Evolutionary conservation across 805 yeast genomes (phyloP), one percentile per base, ranked within the genome.

Genomic region (Lachancea meyersii): DNA sequence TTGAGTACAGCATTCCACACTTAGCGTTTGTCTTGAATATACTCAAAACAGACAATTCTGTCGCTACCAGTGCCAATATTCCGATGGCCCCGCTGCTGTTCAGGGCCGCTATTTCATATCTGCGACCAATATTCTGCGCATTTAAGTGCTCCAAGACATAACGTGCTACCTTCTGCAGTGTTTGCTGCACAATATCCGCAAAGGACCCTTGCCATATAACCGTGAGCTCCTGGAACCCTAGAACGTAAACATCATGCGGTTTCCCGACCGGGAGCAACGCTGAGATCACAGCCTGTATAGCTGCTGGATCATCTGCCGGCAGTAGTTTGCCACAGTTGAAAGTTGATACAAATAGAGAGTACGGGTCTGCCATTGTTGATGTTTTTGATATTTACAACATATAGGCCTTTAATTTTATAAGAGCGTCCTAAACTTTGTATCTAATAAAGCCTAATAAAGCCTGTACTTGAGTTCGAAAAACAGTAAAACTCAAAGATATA

Each of bases 171-270:
- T 51, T 35, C 4, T 69, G 51, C 35, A 80, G 53, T 30, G 65
- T 58, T 4, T 54, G 50, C 11, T 68, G 60, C 1, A 79, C 72
- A 1, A 43, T 23, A 1, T 55, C 51, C 6, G 64, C 55, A 36
- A 72, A 69, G 2, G 79, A 67, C 2, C 81, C 79, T 44, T 80
- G 80, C 50, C 79, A 54, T 1, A 79, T 62, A 2, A 79, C 58
- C 38, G 80, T 71, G 9, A 82, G 51, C 55, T 83, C 93, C 57
- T 83, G 82, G 47, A 82, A 75, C 2, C 82, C 87, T 58, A 81
- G 77, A 1, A 73, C 82, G 41, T 73, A 71, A 5, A 81, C 42
- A 40, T 72, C 69, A 20, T 47, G 47, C n/a, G 13, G 35, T 11
- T 32, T 10, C n/a, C 33, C 32, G 21, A 40, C 76, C 73, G 24